A percentile compares a stretch with the other conserved stretches of the same genome.
Evolutionary conservation across 192 early-diverging fungal species (phyloP).

Genomic region (Dissophora globulifera): DNA sequence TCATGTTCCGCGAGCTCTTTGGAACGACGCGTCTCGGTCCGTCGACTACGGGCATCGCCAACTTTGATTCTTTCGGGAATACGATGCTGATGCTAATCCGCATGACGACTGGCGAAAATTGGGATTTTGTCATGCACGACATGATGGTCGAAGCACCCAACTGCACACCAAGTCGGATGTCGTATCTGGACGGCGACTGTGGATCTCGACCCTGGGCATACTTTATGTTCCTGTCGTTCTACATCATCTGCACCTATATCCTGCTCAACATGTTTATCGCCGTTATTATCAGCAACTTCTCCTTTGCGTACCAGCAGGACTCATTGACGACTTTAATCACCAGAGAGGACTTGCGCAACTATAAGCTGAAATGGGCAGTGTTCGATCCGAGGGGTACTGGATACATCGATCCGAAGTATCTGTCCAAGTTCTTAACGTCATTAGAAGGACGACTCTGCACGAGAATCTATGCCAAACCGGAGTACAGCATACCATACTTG

Average conservation of each 20-base stretch:
- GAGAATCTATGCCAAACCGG: conserved; percentile 27
- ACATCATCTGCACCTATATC: conserved; percentile 72
- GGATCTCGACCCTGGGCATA: conserved; percentile 64
- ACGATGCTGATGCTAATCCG: conserved; percentile 63
- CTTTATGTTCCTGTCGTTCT: conserved; percentile 66
- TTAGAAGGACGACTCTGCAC: conserved; percentile 25
- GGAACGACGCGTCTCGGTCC: conserved; percentile 65
- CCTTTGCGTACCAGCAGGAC: conserved; percentile 68
- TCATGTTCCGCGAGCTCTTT: conserved; percentile 72
- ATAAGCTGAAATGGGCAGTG: conserved; percentile 62
- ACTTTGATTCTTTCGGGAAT: conserved; percentile 61
- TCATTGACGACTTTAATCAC: conserved; percentile 64
- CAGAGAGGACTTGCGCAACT: conserved; percentile 68
- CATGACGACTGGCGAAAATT: conserved; percentile 68
- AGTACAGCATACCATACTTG: conserved; percentile 24
- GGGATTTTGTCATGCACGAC: conserved; percentile 73
- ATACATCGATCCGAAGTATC: conserved; percentile 58
- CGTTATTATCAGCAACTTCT: conserved; percentile 70
- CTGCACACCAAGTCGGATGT: conserved; percentile 55
- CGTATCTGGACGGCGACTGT: conserved; percentile 62
- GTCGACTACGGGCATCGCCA: conserved; percentile 57
- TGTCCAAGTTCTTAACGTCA: conserved; percentile 59
- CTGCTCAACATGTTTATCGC: conserved; percentile 69
- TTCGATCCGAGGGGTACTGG: conserved; percentile 63
- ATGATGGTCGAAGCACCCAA: conserved; percentile 60